These are phyloP conservation scores for Cyberlindnera xylosilytica DNA, from an alignment of 805 yeast genomes.

Conservation along the genomic window DNA sequence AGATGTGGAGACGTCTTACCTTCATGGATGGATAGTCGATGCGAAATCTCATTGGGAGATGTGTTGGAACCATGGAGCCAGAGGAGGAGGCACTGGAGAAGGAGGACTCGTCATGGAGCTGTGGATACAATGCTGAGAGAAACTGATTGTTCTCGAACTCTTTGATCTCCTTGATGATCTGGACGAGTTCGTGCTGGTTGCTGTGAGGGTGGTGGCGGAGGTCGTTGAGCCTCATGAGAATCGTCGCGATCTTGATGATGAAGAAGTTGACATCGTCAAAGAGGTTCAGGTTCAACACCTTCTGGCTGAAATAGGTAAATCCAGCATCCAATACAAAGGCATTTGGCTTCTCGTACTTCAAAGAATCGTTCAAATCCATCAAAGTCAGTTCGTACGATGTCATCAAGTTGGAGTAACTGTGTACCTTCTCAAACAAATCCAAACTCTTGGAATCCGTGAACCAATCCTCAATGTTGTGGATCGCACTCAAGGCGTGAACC, in stretches of 20 bases:
- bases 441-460: background rate
- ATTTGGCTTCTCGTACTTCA: conserved; percentile 11
- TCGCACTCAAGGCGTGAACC: background rate
- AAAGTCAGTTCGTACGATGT: conserved; percentile 19
- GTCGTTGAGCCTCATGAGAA: conserved; percentile 19
- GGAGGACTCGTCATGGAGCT: conserved; percentile 3
- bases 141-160: conserved; percentile 21
- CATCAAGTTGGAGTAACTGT: conserved; percentile 22
- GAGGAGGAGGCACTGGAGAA: conserved; percentile 7
- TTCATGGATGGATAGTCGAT: conserved; percentile 14
- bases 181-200: background rate
- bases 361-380: conserved; percentile 21
- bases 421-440: conserved; percentile 11
- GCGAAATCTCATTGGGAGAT: background rate
- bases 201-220: conserved; percentile 10
- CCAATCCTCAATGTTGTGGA: conserved; percentile 11
- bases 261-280: conserved; percentile 24
- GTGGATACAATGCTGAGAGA: conserved; percentile 16
- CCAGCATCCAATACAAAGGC: conserved; percentile 9
- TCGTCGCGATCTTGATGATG: conserved; percentile 14
- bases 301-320: conserved; percentile 10
- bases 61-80: background rate
- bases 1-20: conserved; percentile 18
- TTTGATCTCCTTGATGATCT: conserved; percentile 15
- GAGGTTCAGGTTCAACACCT: conserved; percentile 17